Evolutionary conservation across 805 yeast genomes (phyloP).

Genomic region (Saturnispora sekii): DNA sequence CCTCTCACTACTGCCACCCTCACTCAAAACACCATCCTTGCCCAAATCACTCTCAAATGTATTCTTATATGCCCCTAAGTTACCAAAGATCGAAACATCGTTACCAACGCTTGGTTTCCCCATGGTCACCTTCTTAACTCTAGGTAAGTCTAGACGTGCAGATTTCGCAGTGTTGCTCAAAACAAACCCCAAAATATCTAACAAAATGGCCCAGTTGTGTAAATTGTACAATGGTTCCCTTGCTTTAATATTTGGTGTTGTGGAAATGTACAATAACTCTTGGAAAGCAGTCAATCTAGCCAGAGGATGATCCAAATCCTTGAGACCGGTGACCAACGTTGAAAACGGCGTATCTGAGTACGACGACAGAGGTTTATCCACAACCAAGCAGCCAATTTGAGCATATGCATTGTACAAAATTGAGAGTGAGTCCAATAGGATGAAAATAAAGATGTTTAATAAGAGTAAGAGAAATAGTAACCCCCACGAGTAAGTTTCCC

Average conservation of each 20-base stretch:
- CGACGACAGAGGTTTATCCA: slow-evolving; percentile 50
- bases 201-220: slow-evolving; percentile 43
- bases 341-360: slow-evolving; percentile 53
- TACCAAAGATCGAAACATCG: slow-evolving; percentile 20
- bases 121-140: neutral
- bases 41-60: neutral
- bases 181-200: slow-evolving; percentile 50
- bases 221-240: slow-evolving; percentile 45
- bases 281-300: slow-evolving; percentile 63
- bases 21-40: neutral
- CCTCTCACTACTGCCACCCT: slow-evolving; percentile 3
- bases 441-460: neutral
- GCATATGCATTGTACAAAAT: slow-evolving; percentile 55
- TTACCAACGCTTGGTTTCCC: slow-evolving; percentile 1
- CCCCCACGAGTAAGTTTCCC: slow-evolving; percentile 23
- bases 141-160: slow-evolving; percentile 18
- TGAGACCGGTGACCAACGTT: slow-evolving; percentile 55
- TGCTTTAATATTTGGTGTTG: slow-evolving; percentile 35
- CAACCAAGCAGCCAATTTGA: slow-evolving; percentile 63
- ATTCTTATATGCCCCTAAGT: slow-evolving; percentile 15
- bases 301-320: slow-evolving; percentile 36
- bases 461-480: slow-evolving; percentile 22
- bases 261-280: slow-evolving; percentile 58
- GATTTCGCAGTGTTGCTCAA: slow-evolving; percentile 32
- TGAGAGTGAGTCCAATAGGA: slow-evolving; percentile 38